Percentiles rank a stretch among this genome's conserved stretches.
Conservation (phyloP, 192 early-diverging fungal species). For the Lobulomyces angularis region DNA sequence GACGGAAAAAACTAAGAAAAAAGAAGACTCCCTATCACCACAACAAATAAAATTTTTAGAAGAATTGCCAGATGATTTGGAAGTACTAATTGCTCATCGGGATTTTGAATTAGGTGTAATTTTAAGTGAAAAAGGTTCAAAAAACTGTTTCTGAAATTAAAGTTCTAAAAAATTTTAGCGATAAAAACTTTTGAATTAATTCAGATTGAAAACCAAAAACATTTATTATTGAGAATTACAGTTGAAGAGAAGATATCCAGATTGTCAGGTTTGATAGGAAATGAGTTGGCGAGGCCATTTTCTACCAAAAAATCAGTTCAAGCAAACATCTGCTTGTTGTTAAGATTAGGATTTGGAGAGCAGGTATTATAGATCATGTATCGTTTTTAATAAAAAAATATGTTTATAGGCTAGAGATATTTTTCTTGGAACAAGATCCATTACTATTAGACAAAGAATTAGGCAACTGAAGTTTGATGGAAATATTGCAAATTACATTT, state of each 20-base stretch:
- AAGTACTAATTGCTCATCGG: constrained; percentile 82
- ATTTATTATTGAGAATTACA: constrained; percentile 11
- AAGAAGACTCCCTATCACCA: constrained; percentile 14
- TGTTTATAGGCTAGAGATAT: constrained; percentile 64
- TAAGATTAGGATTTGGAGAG: constrained; percentile 61
- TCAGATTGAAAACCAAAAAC: constrained; percentile 17
- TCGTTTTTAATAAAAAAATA: constrained; percentile 4
- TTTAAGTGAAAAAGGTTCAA: constrained; percentile 54
- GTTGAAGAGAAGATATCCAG: constrained; percentile 27
- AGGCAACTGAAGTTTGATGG: constrained; percentile 83
- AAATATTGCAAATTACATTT: constrained; percentile 72
- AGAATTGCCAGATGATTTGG: constrained; percentile 76
- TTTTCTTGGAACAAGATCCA: constrained; percentile 66
- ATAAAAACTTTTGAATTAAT: constrained; percentile 4
- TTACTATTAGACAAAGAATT: constrained; percentile 64
- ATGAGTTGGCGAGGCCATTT: constrained; percentile 70
- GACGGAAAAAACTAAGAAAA: constrained; percentile 1
- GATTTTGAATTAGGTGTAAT: constrained; percentile 77
- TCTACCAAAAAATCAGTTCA: constrained; percentile 70
- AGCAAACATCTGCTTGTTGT: constrained; percentile 64
- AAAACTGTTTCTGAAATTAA: constrained; percentile 1
- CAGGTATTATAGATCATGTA: constrained; percentile 22
- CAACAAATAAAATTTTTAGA: constrained; percentile 41
- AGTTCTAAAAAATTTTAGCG: constrained; percentile 3
- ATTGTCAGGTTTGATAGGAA: constrained; percentile 38